These are phyloP conservation scores for Suillus clintonianus DNA, from an alignment of 768 basidiomycete species.

Conservation along the genomic window DNA sequence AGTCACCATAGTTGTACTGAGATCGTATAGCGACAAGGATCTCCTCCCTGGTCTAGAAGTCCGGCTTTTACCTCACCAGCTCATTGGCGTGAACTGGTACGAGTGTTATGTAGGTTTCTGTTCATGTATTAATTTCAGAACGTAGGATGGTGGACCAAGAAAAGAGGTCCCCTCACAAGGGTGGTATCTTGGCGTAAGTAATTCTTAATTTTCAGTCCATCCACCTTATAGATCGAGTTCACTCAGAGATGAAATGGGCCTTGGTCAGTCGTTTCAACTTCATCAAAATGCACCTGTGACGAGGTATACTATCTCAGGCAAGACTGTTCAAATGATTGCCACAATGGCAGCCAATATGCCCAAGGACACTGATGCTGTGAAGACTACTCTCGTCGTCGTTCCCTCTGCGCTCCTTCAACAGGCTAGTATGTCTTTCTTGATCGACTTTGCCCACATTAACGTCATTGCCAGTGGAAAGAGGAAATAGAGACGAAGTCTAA, in stretches of 20 bases:
- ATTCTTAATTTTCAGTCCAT: background rate
- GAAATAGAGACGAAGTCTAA: constrained; percentile 72
- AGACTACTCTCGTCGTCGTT: constrained; percentile 72
- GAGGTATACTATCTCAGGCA: constrained; percentile 38
- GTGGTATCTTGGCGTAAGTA: constrained; percentile 64
- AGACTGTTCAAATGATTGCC: constrained; percentile 82
- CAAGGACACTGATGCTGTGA: constrained; percentile 41
- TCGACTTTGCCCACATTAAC: background rate
- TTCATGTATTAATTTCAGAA: background rate
- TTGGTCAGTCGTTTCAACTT: constrained; percentile 34
- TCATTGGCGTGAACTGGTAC: constrained; percentile 75
- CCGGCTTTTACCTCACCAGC: constrained; percentile 70
- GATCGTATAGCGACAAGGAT: constrained; percentile 46
- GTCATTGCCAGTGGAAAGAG: constrained; percentile 59
- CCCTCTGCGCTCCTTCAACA: constrained; percentile 76
- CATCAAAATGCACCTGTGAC: background rate
- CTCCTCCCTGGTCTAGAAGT: constrained; percentile 70
- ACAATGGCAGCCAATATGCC: constrained; percentile 72
- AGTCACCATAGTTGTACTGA: constrained; percentile 1
- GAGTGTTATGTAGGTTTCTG: constrained; percentile 6
- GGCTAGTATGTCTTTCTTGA: constrained; percentile 32
- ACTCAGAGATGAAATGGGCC: constrained; percentile 69
- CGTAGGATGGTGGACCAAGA: constrained; percentile 73
- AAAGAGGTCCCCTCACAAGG: constrained; percentile 43
- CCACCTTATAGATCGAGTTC: constrained; percentile 3